A percentile compares a stretch with the other conserved stretches of the same genome.
Conservation (phyloP, 305 asterid genomes). For the Fraxinus latifolia region DNA sequence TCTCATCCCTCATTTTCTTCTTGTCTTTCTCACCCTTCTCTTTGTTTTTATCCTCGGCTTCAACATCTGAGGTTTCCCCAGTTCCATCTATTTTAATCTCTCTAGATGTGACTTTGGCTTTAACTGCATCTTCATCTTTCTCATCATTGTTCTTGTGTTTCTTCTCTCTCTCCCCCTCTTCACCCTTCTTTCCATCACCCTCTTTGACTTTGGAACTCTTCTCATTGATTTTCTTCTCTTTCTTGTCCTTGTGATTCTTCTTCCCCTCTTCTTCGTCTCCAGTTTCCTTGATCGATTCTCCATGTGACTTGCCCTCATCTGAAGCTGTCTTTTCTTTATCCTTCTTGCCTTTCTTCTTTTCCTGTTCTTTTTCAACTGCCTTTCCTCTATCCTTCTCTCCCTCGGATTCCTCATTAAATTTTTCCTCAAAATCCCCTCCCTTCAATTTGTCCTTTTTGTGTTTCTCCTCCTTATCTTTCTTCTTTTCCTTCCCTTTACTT, state of each 20-base stretch:
- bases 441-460: slow-evolving; percentile 17
- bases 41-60: slow-evolving; percentile 19
- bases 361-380: not conserved
- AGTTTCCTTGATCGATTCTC: slow-evolving; percentile 4
- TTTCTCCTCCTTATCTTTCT: slow-evolving; percentile 6
- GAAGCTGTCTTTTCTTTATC: slow-evolving; percentile 1
- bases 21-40: slow-evolving; percentile 32
- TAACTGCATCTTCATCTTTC: slow-evolving; percentile 2
- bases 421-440: slow-evolving; percentile 17
- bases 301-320: slow-evolving; percentile 19
- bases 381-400: slow-evolving; percentile 8
- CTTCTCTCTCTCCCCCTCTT: slow-evolving; percentile 14
- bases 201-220: slow-evolving; percentile 8
- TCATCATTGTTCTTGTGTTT: slow-evolving; percentile 8
- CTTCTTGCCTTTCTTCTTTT: slow-evolving; percentile 18
- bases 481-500: slow-evolving; percentile 5
- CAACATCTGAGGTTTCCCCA: slow-evolving; percentile 17
- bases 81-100: slow-evolving; percentile 35
- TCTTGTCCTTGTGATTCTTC: slow-evolving; percentile 17
- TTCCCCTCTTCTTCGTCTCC: slow-evolving; percentile 19
- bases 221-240: slow-evolving; percentile 11
- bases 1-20: slow-evolving; percentile 41
- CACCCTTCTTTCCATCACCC: not conserved
- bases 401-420: slow-evolving; percentile 12
- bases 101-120: slow-evolving; percentile 29